phyloP scores from a whole-genome alignment of 257 asterid species.

The Echites panduratus region DNA sequence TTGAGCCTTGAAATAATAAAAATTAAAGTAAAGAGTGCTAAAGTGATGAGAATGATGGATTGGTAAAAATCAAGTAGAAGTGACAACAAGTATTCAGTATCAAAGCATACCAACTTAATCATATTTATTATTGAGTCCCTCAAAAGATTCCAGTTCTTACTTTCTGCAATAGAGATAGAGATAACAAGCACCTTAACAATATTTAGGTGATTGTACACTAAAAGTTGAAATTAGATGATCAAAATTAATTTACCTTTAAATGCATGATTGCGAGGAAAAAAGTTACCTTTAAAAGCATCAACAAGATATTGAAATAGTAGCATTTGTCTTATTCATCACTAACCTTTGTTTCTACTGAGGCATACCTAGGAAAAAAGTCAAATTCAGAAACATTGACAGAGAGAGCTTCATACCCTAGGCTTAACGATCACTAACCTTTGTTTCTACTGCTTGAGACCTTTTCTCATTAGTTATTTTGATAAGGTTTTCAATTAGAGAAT shows the following conservation, averaged over 20 bases:
- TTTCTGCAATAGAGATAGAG: conserved; percentile 58
- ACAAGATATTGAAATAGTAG: conserved; percentile 76
- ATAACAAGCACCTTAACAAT: no score
- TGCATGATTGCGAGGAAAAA: conserved; percentile 53
- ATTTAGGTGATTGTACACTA: neutral
- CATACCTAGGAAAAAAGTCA: no score
- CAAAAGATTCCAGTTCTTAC: conserved; percentile 56
- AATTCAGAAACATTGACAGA: no score
- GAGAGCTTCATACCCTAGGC: no score
- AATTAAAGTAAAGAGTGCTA: no score
- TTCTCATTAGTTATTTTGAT: conserved; percentile 23
- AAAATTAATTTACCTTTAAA: no score
- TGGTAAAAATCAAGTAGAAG: neutral
- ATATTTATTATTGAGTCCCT: conserved; percentile 66
- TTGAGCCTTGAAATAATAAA: no score
- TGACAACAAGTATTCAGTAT: neutral
- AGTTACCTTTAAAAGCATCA: conserved; percentile 65
- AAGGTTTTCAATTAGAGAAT: conserved; percentile 59
- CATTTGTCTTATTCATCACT: conserved; percentile 68
- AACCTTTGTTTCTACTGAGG: no score
- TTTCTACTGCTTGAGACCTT: conserved; percentile 33
- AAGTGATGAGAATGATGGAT: no score
- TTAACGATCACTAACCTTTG: conserved; percentile 40
- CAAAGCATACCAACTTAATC: conserved; percentile 71
- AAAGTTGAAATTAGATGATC: neutral